These are phyloP conservation scores for Neocallimastix lanati DNA, from an alignment of 192 early-diverging fungal species.

Conservation along the genomic window DNA sequence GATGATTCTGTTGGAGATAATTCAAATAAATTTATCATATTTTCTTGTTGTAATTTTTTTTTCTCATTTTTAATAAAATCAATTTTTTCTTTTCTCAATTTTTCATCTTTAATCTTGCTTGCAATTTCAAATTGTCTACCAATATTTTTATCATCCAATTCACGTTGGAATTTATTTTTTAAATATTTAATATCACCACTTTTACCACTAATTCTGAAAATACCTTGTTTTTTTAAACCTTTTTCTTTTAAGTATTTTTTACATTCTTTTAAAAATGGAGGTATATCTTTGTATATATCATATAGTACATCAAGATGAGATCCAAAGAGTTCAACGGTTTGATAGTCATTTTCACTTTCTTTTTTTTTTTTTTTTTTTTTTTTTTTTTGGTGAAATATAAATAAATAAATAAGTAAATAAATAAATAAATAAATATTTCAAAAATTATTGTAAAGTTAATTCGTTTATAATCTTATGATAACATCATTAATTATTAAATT, in stretches of 20 bases:
- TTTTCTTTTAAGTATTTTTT: background rate
- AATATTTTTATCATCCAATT: background rate
- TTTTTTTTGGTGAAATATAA: too few relatives aligned
- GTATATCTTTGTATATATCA: background rate
- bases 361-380: too few relatives aligned
- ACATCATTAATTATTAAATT: too few relatives aligned
- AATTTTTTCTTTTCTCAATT: background rate
- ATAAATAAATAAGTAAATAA: too few relatives aligned
- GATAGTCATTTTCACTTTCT: background rate
- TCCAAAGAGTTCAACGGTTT: background rate
- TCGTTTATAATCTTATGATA: too few relatives aligned
- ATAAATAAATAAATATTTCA: too few relatives aligned
- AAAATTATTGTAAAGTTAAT: too few relatives aligned
- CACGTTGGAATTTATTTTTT: background rate
- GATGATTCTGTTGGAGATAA: background rate
- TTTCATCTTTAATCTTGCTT: background rate
- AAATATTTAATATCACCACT: background rate
- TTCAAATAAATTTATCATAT: background rate
- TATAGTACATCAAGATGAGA: background rate
- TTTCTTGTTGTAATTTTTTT: background rate
- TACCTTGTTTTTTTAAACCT: background rate
- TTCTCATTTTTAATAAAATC: background rate
- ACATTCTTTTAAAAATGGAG: background rate
- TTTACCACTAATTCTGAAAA: background rate
- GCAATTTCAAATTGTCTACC: background rate